phyloP scores from a whole-genome alignment of 352 stramenopile species.

The Phytophthora citrophthora region DNA sequence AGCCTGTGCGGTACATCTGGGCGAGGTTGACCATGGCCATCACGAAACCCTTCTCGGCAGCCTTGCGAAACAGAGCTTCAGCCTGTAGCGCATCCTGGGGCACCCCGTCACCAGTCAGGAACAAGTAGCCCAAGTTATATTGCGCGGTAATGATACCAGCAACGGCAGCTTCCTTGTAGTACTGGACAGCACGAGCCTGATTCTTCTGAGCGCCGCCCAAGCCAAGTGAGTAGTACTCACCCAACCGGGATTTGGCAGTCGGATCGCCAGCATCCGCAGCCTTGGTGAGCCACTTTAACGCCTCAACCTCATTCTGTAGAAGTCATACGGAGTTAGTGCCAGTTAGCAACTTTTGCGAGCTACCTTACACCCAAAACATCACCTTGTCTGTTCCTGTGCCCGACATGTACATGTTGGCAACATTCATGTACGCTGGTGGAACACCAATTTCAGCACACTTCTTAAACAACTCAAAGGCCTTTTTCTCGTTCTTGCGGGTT shows the following conservation, averaged over 20 bases:
- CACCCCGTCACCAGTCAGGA: conserved; percentile 71
- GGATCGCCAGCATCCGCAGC: conserved; percentile 78
- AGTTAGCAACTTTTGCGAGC: neutral
- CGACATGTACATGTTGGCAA: conserved; percentile 83
- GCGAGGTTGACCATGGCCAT: conserved; percentile 91
- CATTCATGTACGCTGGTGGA: conserved; percentile 79
- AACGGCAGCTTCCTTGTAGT: conserved; percentile 75
- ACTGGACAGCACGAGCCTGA: conserved; percentile 55
- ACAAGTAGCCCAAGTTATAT: conserved; percentile 83
- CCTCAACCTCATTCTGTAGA: conserved; percentile 69
- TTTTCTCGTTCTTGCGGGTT: conserved; percentile 72
- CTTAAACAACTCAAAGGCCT: conserved; percentile 83
- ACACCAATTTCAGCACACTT: conserved; percentile 67
- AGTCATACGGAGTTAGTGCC: neutral
- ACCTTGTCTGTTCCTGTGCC: conserved; percentile 80
- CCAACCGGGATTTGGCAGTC: conserved; percentile 74
- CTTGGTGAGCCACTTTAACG: conserved; percentile 76
- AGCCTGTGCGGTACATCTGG: conserved; percentile 82
- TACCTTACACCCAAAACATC: neutral
- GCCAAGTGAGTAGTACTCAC: conserved; percentile 77
- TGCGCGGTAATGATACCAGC: conserved; percentile 67
- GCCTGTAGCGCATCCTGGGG: conserved; percentile 62
- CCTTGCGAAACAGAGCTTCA: conserved; percentile 74
- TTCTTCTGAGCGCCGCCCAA: conserved; percentile 57
- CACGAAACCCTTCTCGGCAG: conserved; percentile 81